Evolutionary conservation across 495 filamentous ascomycete genomes (phyloP), one percentile per base, ranked within the genome.

Genomic region (Arthonia radiata): DNA sequence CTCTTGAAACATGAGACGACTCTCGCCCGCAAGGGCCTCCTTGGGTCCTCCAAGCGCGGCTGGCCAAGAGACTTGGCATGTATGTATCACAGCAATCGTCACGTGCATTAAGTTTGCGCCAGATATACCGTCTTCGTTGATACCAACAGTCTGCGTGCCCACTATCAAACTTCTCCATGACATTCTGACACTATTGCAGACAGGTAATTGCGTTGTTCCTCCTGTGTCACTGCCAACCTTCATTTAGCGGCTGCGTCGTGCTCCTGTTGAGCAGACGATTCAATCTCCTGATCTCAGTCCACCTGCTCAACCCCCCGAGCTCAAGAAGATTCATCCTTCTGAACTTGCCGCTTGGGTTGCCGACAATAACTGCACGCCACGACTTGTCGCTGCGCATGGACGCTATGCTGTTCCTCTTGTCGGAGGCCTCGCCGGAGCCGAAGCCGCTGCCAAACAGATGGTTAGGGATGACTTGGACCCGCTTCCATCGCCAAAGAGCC

Each of bases 261-360:
- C 19, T 22, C 6, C 19, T 6, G 11, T 31, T 33, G 23, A 68
- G 52, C 32, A 77, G 41, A 26, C 49, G 49, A 38, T 77, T 77
- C 46, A 62, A 60, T 40, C 54, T 57, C 34, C 71, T 51, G 39
- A 77, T 73, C 47, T 77, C 71, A 23, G 57, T 68, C 67, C 71
- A 77, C 16, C 71, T 46, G 23, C 53, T 67, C 49, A 68, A 40
- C 13, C 46, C 43, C 2, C 70, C 71, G 13, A 76, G 38, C 40
- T 77, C 71, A 24, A 77, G 49, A 15, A 72, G 41, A 33, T 61
- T 72, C 54, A 77, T 63, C 25, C 66, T 52, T 21, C 71, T 50
- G 41, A 58, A 64, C 39, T 59, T 67, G 13, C 66, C 59, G 13
- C 54, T 58, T 17, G 71, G 71, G 48, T 69, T 71, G 18, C 71